Evolutionary conservation across 768 basidiomycete genomes (phyloP), one percentile per base, ranked within the genome.

Genomic region (Xanthoconium stramineum): DNA sequence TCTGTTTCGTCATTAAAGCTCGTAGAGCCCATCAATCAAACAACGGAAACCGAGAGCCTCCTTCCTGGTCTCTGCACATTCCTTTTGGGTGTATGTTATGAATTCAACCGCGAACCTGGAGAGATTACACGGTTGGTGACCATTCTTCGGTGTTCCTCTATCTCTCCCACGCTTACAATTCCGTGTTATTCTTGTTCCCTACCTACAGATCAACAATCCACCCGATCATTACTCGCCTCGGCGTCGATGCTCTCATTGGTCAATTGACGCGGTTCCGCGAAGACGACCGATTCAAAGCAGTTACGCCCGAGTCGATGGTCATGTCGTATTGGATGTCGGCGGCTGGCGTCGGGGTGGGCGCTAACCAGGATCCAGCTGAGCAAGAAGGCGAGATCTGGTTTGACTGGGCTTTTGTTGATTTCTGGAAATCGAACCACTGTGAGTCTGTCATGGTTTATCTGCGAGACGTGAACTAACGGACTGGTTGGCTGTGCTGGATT

Each of bases 341-440:
- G 15, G 15, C 20, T 19, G 10, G 33, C 7, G 13, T 33, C 17
- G 57, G 58, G 1, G n/a, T 36, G 4, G 53, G 19, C 15, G 53
- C 47, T 2, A 38, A 53, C 42, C 55, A 53, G 20, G 56, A 33
- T 5, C 64, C 74, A 30, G 57, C 58, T 19, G 74, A 76, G 50
- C 84, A 84, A 58, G 88, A 91, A 65, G 90, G 84, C 29, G 93
- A 94, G 72, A 80, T 97, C 38, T 98, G 97, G 97, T 91, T 98
- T 67, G 95, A 98, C 70, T 98, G 95, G 93, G 83, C 88, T 0
- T 98, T 98, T 72, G 85, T 97, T 7, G 97, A 99, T 72, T 99
- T 98, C 71, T 95, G 93, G 89, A 98, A 98, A 75, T 94, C 92
- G 45, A 95, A 96, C 67, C 97, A 94, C 67, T 92, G 96, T 96